Conservation (phyloP, 148 eudicot species). For the Silene conica region DNA sequence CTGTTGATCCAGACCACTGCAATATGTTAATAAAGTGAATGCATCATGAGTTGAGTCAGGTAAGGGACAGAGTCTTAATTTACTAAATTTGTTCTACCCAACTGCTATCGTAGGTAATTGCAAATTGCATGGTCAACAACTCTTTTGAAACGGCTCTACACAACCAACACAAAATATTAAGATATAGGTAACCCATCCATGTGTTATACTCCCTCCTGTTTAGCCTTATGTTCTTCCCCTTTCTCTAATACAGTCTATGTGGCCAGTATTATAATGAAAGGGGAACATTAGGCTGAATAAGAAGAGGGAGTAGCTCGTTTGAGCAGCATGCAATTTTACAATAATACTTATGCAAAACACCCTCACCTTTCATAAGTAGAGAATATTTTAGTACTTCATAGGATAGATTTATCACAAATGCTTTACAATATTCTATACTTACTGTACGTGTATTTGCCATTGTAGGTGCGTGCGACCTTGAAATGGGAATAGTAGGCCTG, state of each 20-base stretch:
- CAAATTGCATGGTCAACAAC: neutral
- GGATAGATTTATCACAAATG: neutral
- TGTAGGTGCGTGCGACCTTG: conserved; percentile 25
- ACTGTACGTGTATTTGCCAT: neutral
- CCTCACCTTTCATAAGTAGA: too few relatives aligned
- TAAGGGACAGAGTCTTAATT: neutral
- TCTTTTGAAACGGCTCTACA: neutral
- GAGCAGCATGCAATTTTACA: neutral
- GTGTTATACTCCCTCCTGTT: too few relatives aligned
- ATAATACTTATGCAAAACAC: neutral
- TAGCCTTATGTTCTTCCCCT: too few relatives aligned
- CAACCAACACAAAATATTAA: neutral
- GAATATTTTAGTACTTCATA: neutral
- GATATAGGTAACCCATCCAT: neutral
- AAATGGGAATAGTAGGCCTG: conserved; percentile 3
- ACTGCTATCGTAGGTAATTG: neutral
- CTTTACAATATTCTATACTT: neutral
- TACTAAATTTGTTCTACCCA: neutral
- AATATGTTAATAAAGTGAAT: conserved; percentile 9
- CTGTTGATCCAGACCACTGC: conserved; percentile 13
- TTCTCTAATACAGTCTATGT: too few relatives aligned
- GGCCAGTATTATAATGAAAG: too few relatives aligned
- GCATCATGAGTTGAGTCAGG: conserved; percentile 18
- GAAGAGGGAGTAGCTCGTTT: too few relatives aligned
- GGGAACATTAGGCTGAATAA: too few relatives aligned